A percentile compares a stretch with the other conserved stretches of the same genome.
Conservation (phyloP, 1,284 basidiomycete genomes). For the Ustilago sp. region DNA sequence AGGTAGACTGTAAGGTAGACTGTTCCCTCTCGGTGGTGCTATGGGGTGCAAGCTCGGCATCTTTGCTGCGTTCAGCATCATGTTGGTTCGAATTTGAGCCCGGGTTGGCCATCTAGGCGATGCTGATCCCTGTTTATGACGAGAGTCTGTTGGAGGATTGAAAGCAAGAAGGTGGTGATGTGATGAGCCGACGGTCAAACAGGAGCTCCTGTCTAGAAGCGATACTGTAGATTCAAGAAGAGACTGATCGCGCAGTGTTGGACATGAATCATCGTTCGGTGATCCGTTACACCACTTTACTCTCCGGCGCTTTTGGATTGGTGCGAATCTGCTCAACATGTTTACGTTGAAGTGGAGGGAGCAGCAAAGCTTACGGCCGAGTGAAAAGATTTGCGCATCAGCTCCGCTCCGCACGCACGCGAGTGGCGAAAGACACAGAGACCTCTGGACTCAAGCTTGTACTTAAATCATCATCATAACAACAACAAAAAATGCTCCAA, state of each 20-base stretch:
- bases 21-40: background rate
- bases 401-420: too few species aligned
- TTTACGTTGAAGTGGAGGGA: background rate
- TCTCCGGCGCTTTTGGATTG: constrained; percentile 2
- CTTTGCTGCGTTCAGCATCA: background rate
- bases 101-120: background rate
- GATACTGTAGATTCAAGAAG: background rate
- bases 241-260: background rate
- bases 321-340: background rate
- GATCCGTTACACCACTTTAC: background rate
- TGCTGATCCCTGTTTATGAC: background rate
- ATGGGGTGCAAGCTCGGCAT: background rate
- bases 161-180: background rate
- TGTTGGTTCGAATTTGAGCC: background rate
- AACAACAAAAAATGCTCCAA: too few species aligned
- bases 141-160: background rate
- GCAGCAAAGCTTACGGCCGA: too few species aligned
- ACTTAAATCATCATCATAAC: too few species aligned
- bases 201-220: background rate
- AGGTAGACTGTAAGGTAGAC: background rate
- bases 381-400: too few species aligned
- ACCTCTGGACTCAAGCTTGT: too few species aligned
- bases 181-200: background rate
- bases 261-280: constrained; percentile 15
- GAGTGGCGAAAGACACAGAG: too few species aligned